Evolutionary conservation across 305 asterid genomes (phyloP).

Genomic region (Fraxinus nigra): DNA sequence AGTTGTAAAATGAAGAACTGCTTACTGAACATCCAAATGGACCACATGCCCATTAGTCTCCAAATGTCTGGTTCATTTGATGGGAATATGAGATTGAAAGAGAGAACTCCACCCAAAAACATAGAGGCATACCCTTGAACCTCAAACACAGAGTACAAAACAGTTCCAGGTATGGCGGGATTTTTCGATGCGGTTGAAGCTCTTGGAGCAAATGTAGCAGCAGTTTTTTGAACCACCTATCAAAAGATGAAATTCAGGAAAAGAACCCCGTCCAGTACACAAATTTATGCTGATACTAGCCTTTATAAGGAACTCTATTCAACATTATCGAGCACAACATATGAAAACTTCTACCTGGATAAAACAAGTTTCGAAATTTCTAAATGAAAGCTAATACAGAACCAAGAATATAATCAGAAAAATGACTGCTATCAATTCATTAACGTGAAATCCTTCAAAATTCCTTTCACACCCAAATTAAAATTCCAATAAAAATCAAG

Average conservation of each 20-base stretch:
- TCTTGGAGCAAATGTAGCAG: slow-evolving; percentile 93
- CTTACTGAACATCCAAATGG: slow-evolving; percentile 99
- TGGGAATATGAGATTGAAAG: slow-evolving; percentile 87
- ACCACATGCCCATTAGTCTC: slow-evolving; percentile 99
- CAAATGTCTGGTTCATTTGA: slow-evolving; percentile 89
- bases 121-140: slow-evolving; percentile 80
- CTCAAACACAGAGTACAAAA: slow-evolving; percentile 74
- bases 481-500: neutral
- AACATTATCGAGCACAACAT: neutral
- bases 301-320: neutral
- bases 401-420: neutral
- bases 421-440: neutral
- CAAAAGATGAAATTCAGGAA: neutral
- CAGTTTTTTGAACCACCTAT: slow-evolving; percentile 90
- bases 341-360: neutral
- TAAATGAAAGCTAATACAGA: neutral
- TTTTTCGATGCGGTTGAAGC: slow-evolving; percentile 81
- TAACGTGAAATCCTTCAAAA: neutral
- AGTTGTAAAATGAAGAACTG: slow-evolving; percentile 6
- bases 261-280: neutral
- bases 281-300: neutral
- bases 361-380: neutral
- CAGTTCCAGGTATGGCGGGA: slow-evolving; percentile 81
- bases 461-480: neutral
- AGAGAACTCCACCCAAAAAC: slow-evolving; percentile 81